Percentiles rank a stretch among this genome's conserved stretches.
These are phyloP conservation scores for Tarenaya hassleriana DNA, from an alignment of 345 rosid genomes.

Conservation along the genomic window DNA sequence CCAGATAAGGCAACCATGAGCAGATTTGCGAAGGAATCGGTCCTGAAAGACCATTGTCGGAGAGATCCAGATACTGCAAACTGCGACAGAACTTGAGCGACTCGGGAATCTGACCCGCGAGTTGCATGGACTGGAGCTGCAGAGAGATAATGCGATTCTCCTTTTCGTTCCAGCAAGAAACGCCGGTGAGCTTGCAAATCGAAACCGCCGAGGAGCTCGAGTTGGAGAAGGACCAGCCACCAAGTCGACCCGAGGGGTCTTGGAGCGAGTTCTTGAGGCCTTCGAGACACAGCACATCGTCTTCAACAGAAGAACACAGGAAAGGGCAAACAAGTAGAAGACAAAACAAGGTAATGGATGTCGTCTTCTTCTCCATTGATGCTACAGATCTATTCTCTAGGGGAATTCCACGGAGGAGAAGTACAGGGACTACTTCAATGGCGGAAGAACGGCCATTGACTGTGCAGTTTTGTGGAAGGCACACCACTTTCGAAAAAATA, in stretches of 20 bases:
- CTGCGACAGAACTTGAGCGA: constrained; percentile 48
- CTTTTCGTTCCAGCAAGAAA: constrained; percentile 76
- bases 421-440: constrained; percentile 16
- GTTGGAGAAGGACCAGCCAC: constrained; percentile 44
- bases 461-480: constrained; percentile 11
- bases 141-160: constrained; percentile 58
- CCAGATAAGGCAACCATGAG: constrained; percentile 51
- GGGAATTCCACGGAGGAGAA: constrained; percentile 11
- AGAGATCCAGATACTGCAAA: constrained; percentile 48
- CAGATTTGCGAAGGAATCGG: constrained; percentile 52
- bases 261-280: constrained; percentile 42
- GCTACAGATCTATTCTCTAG: constrained; percentile 21
- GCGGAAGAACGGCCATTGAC: constrained; percentile 23
- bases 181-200: constrained; percentile 65
- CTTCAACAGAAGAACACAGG: constrained; percentile 26
- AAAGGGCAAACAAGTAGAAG: constrained; percentile 3
- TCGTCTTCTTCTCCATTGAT: constrained; percentile 27
- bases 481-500: too few species aligned
- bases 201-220: constrained; percentile 33
- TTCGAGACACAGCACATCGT: constrained; percentile 50
- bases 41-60: constrained; percentile 46
- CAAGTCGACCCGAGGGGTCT: constrained; percentile 33
- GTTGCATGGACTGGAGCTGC: constrained; percentile 49
- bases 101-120: constrained; percentile 57
- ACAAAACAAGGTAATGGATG: constrained; percentile 18